Percentiles rank a stretch among this genome's conserved stretches.
phyloP scores from a whole-genome alignment of 495 filamentous ascomycete genomes.

The Neurospora discreta region DNA sequence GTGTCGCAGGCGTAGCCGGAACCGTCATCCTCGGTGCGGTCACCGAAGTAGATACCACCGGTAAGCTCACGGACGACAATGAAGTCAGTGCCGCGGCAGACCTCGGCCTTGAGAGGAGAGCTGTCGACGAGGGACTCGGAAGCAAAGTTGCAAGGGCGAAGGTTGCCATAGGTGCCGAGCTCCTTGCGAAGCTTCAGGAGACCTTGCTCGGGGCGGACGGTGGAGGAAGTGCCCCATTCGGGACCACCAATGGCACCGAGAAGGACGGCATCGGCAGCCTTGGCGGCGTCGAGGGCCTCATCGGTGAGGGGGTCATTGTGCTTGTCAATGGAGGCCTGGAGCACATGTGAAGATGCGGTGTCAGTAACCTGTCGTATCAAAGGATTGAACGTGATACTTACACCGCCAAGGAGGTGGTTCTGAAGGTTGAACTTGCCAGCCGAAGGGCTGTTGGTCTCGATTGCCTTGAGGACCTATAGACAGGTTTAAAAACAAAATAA shows the following conservation, averaged over 20 bases:
- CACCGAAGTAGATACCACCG: slow-evolving; percentile 94
- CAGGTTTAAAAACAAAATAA: slow-evolving; percentile 1
- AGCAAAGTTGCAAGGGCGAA: slow-evolving; percentile 95
- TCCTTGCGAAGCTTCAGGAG: slow-evolving; percentile 89
- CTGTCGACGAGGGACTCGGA: slow-evolving; percentile 74
- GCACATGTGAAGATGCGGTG: background rate
- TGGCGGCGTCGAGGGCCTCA: slow-evolving; percentile 73
- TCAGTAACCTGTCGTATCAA: background rate
- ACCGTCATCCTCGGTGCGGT: slow-evolving; percentile 76
- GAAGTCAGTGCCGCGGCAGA: slow-evolving; percentile 86
- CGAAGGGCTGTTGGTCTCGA: slow-evolving; percentile 57
- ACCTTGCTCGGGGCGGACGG: slow-evolving; percentile 88
- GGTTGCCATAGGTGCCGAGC: slow-evolving; percentile 90
- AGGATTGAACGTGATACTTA: slow-evolving; percentile 38
- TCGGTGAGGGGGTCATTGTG: slow-evolving; percentile 71
- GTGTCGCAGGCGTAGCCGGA: slow-evolving; percentile 74
- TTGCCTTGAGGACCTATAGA: slow-evolving; percentile 57
- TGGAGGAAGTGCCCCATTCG: slow-evolving; percentile 82
- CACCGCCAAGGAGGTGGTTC: slow-evolving; percentile 85
- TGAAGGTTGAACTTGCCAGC: slow-evolving; percentile 77
- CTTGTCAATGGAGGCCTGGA: slow-evolving; percentile 77
- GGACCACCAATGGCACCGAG: slow-evolving; percentile 94
- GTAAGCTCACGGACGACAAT: slow-evolving; percentile 92
- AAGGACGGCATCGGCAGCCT: slow-evolving; percentile 82
- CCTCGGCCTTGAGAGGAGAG: slow-evolving; percentile 78